Evolutionary conservation across 2,329 filamentous ascomycete genomes (phyloP).

Genomic region (Colletotrichum sp.): DNA sequence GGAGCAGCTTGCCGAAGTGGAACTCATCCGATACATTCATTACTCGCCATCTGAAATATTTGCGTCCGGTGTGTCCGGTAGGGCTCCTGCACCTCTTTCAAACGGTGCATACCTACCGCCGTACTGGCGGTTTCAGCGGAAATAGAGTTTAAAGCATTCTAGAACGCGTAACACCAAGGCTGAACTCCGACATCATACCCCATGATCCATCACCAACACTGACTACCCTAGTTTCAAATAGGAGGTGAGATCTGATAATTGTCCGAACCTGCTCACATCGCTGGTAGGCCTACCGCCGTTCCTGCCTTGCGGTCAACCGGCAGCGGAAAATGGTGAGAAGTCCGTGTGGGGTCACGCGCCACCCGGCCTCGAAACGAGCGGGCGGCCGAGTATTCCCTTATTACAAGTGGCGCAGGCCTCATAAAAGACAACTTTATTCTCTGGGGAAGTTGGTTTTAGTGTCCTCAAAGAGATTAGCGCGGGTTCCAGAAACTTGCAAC

Average conservation of each 20-base stretch:
- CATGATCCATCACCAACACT: not conserved
- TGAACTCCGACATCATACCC: not conserved
- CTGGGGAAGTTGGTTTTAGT: not conserved
- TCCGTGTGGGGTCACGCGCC: not conserved
- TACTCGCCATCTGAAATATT: not conserved
- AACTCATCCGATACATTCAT: not conserved
- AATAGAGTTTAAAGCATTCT: not conserved
- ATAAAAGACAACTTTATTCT: not conserved
- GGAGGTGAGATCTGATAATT: not conserved
- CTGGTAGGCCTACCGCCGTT: not conserved
- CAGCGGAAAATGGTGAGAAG: not conserved
- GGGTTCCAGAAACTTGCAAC: not conserved
- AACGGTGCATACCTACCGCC: not conserved
- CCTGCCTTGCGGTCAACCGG: not conserved
- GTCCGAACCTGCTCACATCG: not conserved
- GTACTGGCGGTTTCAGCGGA: not conserved
- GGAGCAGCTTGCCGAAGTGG: not conserved
- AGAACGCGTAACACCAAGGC: not conserved
- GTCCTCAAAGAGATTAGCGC: not conserved
- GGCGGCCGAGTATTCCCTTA: not conserved
- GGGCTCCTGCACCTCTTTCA: not conserved
- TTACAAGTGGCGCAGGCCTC: not conserved
- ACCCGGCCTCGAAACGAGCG: not conserved
- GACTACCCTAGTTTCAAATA: not conserved
- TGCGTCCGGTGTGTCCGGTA: not conserved